A percentile compares a stretch with the other conserved stretches of the same genome.
These are phyloP conservation scores for Talaromyces liani DNA, from an alignment of 495 filamentous ascomycete species.

Conservation along the genomic window DNA sequence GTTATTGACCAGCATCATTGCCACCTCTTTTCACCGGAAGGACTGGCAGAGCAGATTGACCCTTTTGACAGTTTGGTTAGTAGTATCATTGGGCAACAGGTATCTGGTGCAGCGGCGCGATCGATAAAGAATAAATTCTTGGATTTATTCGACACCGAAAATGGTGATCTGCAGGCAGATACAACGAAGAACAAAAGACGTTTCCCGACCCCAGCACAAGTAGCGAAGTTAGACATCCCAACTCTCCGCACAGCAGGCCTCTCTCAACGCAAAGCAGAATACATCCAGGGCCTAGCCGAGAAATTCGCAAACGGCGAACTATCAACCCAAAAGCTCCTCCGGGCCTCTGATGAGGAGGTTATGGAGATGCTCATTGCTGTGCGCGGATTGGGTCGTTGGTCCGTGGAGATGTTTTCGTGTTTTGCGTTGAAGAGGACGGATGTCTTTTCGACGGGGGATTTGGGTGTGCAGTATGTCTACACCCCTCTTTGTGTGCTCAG, in stretches of 20 bases:
- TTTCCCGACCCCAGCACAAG: slow-evolving; percentile 74
- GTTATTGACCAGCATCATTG: slow-evolving; percentile 74
- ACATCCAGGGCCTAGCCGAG: slow-evolving; percentile 74
- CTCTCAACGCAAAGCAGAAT: slow-evolving; percentile 90
- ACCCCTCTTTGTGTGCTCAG: neutral
- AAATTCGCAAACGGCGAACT: slow-evolving; percentile 73
- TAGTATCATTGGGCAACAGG: slow-evolving; percentile 93
- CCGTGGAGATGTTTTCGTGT: slow-evolving; percentile 94
- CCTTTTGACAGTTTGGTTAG: slow-evolving; percentile 76
- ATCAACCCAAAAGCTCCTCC: slow-evolving; percentile 62
- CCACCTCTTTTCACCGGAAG: slow-evolving; percentile 69
- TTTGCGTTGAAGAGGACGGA: slow-evolving; percentile 89
- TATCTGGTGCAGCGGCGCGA: slow-evolving; percentile 83
- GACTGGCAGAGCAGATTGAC: slow-evolving; percentile 74
- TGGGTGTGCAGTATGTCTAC: slow-evolving; percentile 74
- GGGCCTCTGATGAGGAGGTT: slow-evolving; percentile 78
- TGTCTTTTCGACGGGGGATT: slow-evolving; percentile 85
- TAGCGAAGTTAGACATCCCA: slow-evolving; percentile 50
- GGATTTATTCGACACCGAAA: slow-evolving; percentile 53
- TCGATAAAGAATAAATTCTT: slow-evolving; percentile 84
- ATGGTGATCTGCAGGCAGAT: slow-evolving; percentile 8
- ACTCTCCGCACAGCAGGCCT: slow-evolving; percentile 76
- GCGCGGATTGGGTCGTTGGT: slow-evolving; percentile 81
- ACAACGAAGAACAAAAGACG: slow-evolving; percentile 11
- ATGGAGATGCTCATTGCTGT: slow-evolving; percentile 76